Base-by-base conservation (phyloP, 2,329 filamentous ascomycete genomes). In the Talaromyces verruculosus region DNA sequence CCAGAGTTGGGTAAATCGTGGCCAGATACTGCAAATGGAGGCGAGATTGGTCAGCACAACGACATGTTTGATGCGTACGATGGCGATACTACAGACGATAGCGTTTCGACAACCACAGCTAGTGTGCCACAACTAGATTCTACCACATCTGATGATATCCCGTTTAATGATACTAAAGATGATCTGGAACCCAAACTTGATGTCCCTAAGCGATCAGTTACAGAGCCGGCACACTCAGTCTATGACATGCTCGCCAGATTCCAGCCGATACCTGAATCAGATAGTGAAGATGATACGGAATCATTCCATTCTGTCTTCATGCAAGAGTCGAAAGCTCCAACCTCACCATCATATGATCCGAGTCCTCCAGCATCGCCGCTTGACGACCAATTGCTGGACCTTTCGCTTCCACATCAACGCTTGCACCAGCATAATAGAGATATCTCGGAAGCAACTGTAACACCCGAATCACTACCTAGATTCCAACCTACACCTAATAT, bases 261-360 rank as follows among this genome's bases (percentile, higher is more conserved):
- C 65, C 73, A 80, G 63, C 72, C 74, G 41, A 70, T 70, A 5
- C 55, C 74, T 6, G 73, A 74, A 63, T 61, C 68, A 35, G 71
- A 74, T 19, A 61, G 66, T 51, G 73, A 75, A 45, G 71, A 71
- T 78, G 28, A 80, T 49, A 69, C 74, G 5, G 79, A 79, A 28
- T 82, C 80, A n/a, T 82, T 81, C 61, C 77, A 81, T 65, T 82
- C 81, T 0, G 67, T 73, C 17, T 72, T 74, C 28, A 67, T 68
- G 5, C 66, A 69, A 47, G 35, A 61, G 19, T 65, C 66, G 35
- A n/a, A 65, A 17, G 61, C 68, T 28, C 65, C 68, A 15, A 65
- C 67, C n/a, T 71, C 70, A 6, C 68, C 68, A 13, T 65, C 69
- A 22, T 67, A 68, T 62, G 10, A 41, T n/a, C 67, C 64, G 3